phyloP scores from a whole-genome alignment of 805 yeast genomes.

The Pichia membranifaciens region DNA sequence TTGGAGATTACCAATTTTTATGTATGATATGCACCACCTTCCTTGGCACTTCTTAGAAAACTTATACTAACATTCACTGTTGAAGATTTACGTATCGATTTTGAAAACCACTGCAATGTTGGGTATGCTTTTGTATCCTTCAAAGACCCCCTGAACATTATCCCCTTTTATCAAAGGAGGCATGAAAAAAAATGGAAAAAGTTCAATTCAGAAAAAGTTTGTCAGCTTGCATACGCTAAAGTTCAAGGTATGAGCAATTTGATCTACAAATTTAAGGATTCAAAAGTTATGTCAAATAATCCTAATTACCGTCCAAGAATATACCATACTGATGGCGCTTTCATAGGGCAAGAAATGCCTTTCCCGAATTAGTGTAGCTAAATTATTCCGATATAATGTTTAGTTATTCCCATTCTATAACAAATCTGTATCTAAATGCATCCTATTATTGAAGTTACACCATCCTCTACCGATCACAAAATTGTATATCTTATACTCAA shows the following conservation, averaged over 20 bases:
- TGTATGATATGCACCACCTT: slow-evolving; percentile 33
- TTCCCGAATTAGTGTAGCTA: slow-evolving; percentile 34
- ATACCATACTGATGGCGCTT: slow-evolving; percentile 39
- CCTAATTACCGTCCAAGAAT: slow-evolving; percentile 43
- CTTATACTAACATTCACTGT: slow-evolving; percentile 7
- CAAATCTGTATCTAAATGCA: no score
- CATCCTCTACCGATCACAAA: no score
- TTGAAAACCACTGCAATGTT: slow-evolving; percentile 46
- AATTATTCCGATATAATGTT: no score
- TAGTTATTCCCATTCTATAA: no score
- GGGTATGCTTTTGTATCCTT: slow-evolving; percentile 53
- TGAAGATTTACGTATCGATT: slow-evolving; percentile 44
- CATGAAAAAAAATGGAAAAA: slow-evolving; percentile 44
- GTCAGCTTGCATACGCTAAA: slow-evolving; percentile 47
- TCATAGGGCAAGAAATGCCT: slow-evolving; percentile 36
- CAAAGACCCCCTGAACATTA: slow-evolving; percentile 37
- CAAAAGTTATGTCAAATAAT: slow-evolving; percentile 42
- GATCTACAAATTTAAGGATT: slow-evolving; percentile 43
- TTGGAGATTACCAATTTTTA: slow-evolving; percentile 33
- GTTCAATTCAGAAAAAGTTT: slow-evolving; percentile 43
- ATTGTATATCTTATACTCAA: no score
- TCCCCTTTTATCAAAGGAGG: slow-evolving; percentile 39
- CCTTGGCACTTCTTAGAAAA: neutral
- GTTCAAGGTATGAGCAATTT: slow-evolving; percentile 43
- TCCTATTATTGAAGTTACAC: no score